phyloP scores from a whole-genome alignment of 345 rosid genomes.

The Aquilaria yunnanensis region DNA sequence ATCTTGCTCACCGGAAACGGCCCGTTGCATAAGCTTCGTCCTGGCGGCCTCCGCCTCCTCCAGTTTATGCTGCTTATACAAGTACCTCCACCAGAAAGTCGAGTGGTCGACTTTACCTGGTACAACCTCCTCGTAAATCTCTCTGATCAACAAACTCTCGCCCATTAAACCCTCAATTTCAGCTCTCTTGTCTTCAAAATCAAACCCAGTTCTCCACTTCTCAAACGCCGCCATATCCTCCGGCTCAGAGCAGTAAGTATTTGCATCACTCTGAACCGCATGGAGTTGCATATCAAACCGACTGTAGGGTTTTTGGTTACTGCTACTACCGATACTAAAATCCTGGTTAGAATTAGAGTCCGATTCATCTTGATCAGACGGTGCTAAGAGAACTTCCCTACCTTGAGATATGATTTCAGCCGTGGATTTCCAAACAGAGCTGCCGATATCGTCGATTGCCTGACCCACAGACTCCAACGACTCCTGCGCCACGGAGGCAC shows the following conservation, averaged over 20 bases:
- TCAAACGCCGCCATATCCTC: conserved; percentile 44
- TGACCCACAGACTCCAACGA: conserved; percentile 76
- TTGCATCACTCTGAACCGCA: conserved; percentile 40
- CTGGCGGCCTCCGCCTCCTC: conserved; percentile 62
- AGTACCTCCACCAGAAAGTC: conserved; percentile 61
- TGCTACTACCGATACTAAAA: not conserved
- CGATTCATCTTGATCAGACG: conserved; percentile 22
- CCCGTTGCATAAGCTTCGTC: conserved; percentile 55
- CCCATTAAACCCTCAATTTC: conserved; percentile 34
- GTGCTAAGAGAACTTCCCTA: conserved; percentile 32
- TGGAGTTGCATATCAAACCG: conserved; percentile 65
- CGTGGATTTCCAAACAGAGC: conserved; percentile 70
- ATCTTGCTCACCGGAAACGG: conserved; percentile 49
- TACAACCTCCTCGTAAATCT: conserved; percentile 36
- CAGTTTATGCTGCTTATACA: conserved; percentile 45
- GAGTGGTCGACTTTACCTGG: conserved; percentile 40
- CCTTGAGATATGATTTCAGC: conserved; percentile 65
- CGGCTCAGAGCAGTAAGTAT: conserved; percentile 47
- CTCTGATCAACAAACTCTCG: conserved; percentile 29
- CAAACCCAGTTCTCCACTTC: conserved; percentile 51
- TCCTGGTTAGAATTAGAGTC: conserved; percentile 15
- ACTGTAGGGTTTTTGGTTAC: conserved; percentile 37
- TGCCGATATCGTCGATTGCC: conserved; percentile 75
- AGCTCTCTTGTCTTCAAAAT: conserved; percentile 32
- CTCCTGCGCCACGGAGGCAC: conserved; percentile 74